Base-by-base conservation (phyloP, 2,329 filamentous ascomycete species). In the Zalaria obscura region DNA sequence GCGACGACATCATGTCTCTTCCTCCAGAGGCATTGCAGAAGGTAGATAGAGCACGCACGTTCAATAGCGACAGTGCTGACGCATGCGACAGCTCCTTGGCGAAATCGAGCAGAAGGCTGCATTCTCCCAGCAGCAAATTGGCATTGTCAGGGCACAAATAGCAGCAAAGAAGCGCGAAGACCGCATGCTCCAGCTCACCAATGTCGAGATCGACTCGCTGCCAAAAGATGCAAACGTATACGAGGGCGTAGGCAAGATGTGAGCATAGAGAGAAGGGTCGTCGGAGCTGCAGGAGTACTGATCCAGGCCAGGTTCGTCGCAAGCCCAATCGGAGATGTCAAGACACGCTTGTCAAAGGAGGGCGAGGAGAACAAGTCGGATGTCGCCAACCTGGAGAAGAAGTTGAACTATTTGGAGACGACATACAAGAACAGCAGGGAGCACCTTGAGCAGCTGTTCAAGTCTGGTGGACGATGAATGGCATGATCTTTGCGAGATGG, bases 171-270 rank as follows among this genome's bases (percentile, higher is more conserved):
- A 89, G 61, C 78, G 88, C 44, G 89, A 96, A 59, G 79, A 83
- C 57, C 85, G 91, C 36, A 78, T 95, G 64, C 72, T 93, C 35
- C 83, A 93, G 61, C 68, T 98, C 49, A 96, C 89, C 2, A 74
- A 81, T 31, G 84, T 74, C 48, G 91, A 98, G 63, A 70, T 96
- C 39, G 74, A 76, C n/a, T 72, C 76, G 5, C 65, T 98, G 46
- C 81, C 87, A 3, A 60, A 73, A 11, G 75, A 80, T 38, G 91
- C 86, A 0, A 80, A 80, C 28, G 76, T 94, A 27, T 98, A 96
- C 55, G 89, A 96, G 64, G 89, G 89, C 4, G 82, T 96, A 7
- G 91, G 91, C 40, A 98, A 96, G 67, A 96, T 98, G 91, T 95
- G 63, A 55, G 79, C 65, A 25, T 32, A n/a, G n/a, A n/a, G 29